Evolutionary conservation across 116 monocot species (phyloP), one percentile per base, ranked within the genome.

Genomic region (Trichopus zeylanicus): DNA sequence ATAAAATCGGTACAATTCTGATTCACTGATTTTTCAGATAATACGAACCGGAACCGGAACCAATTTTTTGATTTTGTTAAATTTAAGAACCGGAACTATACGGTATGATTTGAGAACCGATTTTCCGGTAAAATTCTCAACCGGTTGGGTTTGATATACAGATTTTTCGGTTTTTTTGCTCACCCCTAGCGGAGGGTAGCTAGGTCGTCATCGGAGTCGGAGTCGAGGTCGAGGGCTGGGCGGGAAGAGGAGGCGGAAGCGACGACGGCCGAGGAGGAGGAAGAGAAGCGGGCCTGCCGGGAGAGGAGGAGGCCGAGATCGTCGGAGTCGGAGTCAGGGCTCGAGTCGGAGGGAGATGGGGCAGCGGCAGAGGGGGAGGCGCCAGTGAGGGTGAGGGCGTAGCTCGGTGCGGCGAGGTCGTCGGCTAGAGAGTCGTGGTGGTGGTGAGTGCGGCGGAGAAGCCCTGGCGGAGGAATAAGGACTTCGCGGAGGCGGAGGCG

Each of bases 181-280:
- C n/a, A n/a, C n/a, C n/a, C n/a, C n/a, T n/a, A n/a, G 19, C 69
- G 73, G 12, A 73, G 65, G 42, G 69, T 69, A 55, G 68, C 73
- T 26, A 78, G 67, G 25, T 78, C 73, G 39, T 78, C 87, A n/a
- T 82, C 79, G 5, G 78, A 78, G 13, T 72, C 70, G 10, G 55
- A 21, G 15, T 64, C 67, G 56, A 25, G 62, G 46, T 33, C 51
- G 21, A 51, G 35, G 4, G 26, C 56, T 30, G 16, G 28, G 11
- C 23, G 6, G 19, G 20, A 25, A 26, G 22, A 47, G 20, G 37
- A 62, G 31, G 23, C 42, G 23, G 75, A 66, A 46, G 34, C 26
- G 28, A 69, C 56, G 52, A 19, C 53, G 32, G 33, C 57, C n/a
- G n/a, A n/a, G 37, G 48, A 18, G 48, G 62, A 26, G 5, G 47